Evolutionary conservation across 345 rosid species (phyloP), one percentile per base, ranked within the genome.

Genomic region (Gossypium raimondii): DNA sequence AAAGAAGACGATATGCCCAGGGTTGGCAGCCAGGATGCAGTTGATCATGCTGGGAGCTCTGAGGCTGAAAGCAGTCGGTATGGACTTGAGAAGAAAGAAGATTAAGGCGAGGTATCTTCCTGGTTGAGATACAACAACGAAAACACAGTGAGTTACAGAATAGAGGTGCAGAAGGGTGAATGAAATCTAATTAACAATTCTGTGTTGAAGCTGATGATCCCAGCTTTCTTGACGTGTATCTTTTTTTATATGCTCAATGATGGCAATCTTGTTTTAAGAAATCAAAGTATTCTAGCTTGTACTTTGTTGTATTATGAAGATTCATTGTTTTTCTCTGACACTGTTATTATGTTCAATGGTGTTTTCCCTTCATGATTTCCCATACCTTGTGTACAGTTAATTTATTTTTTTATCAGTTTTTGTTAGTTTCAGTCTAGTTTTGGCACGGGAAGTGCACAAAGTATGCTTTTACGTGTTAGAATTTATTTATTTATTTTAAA

Each of bases 61-160:
- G 80, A 80, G 77, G 83, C 76, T 71, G 87, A 84, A 80, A 80
- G 77, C n/a, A 70, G 78, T 14, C 87, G 84, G 56, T 84, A 82
- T 60, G 71, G 53, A 79, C 67, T 86, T 7, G 90, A 83, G 63
- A 80, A 89, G 78, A 93, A 91, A 83, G 90, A 93, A 82, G 98
- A 91, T 71, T 93, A 64, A 58, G 38, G 55, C 2, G 24, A 58
- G 9, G 18, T 11, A 22, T 58, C 51, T 57, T 58, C 22, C 47
- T n/a, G 61, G 74, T 50, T 34, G 41, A 67, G 18, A 3, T n/a
- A 11, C 3, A 51, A 20, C 14, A 3, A 29, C 22, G 50, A 3
- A 10, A 18, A 44, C 18, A 22, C 18, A 13, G 17, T 9, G 66
- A 29, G 48, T 16, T 25, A 5, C 6, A 1, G 57, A 55, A 34